Evolutionary conservation across 441 rosid genomes (phyloP), one percentile per base, ranked within the genome.

Genomic region (Brassica hybrid): DNA sequence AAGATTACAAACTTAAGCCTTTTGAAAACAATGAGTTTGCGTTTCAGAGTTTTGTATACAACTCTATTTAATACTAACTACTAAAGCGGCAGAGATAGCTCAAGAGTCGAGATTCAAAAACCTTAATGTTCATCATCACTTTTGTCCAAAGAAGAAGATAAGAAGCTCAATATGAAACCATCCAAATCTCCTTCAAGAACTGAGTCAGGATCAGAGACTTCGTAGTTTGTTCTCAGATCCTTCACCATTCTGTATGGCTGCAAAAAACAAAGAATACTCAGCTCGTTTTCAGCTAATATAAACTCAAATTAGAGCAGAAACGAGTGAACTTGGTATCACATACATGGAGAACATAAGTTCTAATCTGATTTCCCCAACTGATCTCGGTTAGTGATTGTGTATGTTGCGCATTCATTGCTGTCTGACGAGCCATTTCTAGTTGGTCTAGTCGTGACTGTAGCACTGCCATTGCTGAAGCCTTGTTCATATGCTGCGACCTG

Each of bases 291-390:
- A 30, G 17, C n/a, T 36, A 10, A 2, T 65, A 43, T 7, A 72
- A 36, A 45, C 71, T 10, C 2, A 56, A 16, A 71, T 17, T 48
- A 64, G 32, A 34, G n/a, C 1, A 6, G 11, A 65, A 71, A 65
- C 60, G 54, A n/a, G 63, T 25, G 57, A 64, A 25, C 3, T n/a
- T 1, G 64, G 67, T 16, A 69, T 70, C 43, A 79, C 87, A 16
- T 93, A 93, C 99, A 71, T 93, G 98, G 69, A 93, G 95, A 73
- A 96, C 99, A 19, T 92, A 96, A 67, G 92, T 84, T 12, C 98
- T 92, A n/a, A 96, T 96, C 79, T 96, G 99, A 78, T 91, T 92
- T 76, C 98, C 99, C 98, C 98, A 96, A 41, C 93, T 91, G 76
- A 90, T 92, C 13, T 96, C 97, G 0, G 97, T 89, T 25, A 96